Base-by-base conservation (phyloP, 1,139 yeast species). In the Kodamaea fungicola region DNA sequence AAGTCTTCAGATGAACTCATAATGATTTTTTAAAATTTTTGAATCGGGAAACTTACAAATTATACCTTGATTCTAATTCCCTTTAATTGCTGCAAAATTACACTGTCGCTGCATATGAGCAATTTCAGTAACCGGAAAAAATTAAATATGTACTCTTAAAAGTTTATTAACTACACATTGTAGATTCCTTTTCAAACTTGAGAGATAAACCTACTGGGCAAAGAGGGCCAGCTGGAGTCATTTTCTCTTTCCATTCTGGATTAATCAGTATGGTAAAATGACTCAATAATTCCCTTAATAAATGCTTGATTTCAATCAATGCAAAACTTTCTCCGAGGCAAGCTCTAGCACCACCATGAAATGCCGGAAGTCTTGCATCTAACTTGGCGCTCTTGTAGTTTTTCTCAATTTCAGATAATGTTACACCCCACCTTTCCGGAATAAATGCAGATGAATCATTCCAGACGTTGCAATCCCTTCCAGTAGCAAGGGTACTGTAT, bases 291-390 rank as follows among this genome's bases (percentile, higher is more conserved):
- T 60, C 61, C 8, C 54, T 49, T 2, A 77, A 34, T 6, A 73
- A 60, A 8, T 64, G 52, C 45, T 70, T 68, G 29, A 67, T 57
- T 46, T 77, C 78, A 32, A 56, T 50, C 8, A 79, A 57, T 2
- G 83, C 84, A 52, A 75, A 67, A 43, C 74, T 74, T 46, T 79
- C 84, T 4, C 85, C 85, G 25, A 79, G 54, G 51, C 85, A 79
- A 0, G 83, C 83, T 33, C 85, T 57, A 43, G 64, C 73, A 8
- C 83, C 70, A 6, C 85, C 85, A 50, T 79, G 84, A 46, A 79
- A 79, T 0, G 82, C 73, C 5, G 80, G 72, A 28, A 79, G 52
- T 7, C 60, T 61, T 8, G 74, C 67, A 13, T 52, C 55, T 35
- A 74, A 61, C 51, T 79, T 79, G 6, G 76, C 66, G 5, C 41